A percentile compares a stretch with the other conserved stretches of the same genome.
These are phyloP conservation scores for Eragrostis tef DNA, from an alignment of 202 grass and related monocot genomes.

Conservation along the genomic window DNA sequence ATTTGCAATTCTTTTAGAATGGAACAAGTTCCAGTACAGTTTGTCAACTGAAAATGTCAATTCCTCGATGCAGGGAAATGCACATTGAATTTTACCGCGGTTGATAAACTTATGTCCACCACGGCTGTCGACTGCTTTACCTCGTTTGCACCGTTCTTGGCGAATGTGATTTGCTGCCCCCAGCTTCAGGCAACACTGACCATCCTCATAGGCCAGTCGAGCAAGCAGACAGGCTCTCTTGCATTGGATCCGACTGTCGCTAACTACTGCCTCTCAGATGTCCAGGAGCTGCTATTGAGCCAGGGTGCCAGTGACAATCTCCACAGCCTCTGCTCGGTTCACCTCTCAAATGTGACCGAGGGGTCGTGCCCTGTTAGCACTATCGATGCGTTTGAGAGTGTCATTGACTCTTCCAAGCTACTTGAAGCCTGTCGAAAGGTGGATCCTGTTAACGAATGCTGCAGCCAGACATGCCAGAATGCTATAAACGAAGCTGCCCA, in stretches of 20 bases:
- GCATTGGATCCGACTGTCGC: constrained; percentile 71
- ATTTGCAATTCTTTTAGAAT: background rate
- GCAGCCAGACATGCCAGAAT: constrained; percentile 82
- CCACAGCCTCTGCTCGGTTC: constrained; percentile 74
- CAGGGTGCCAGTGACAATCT: constrained; percentile 71
- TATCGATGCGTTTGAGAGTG: constrained; percentile 62
- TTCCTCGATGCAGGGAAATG: constrained; percentile 62
- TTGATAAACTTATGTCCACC: constrained; percentile 68
- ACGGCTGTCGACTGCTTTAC: constrained; percentile 84
- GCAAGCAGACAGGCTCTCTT: constrained; percentile 76
- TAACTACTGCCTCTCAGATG: constrained; percentile 83
- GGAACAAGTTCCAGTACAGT: background rate
- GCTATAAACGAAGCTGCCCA: constrained; percentile 76
- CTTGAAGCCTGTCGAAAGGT: constrained; percentile 80
- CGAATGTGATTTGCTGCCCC: constrained; percentile 94
- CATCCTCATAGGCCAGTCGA: constrained; percentile 92
- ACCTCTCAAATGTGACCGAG: constrained; percentile 73
- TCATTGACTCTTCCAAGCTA: constrained; percentile 76
- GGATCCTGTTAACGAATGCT: constrained; percentile 92
- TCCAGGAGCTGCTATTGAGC: constrained; percentile 81
- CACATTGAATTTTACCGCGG: constrained; percentile 74
- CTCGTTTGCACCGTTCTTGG: constrained; percentile 80
- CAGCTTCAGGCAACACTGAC: constrained; percentile 85
- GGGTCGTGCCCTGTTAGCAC: constrained; percentile 76
- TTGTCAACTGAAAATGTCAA: background rate